Evolutionary conservation across 306 rosid genomes (phyloP), one percentile per base, ranked within the genome.

Genomic region (Casuarina cunninghamiana): DNA sequence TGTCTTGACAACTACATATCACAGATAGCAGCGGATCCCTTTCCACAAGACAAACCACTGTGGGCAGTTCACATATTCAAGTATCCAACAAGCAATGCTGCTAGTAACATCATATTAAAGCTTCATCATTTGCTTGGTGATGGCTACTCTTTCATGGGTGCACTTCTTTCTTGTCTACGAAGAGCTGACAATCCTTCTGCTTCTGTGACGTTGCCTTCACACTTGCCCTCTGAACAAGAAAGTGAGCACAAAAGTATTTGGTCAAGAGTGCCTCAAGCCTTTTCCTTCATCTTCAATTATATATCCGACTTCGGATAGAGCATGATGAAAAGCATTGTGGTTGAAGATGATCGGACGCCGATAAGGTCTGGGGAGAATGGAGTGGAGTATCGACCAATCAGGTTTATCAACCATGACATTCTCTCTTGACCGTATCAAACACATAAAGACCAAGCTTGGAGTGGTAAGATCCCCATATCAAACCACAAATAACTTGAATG

Each of bases 41-140:
- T 86, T 12, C 54, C 88, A n/a, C 84, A 84, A 67, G 16, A 74
- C 15, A 88, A 75, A 51, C 89, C 90, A 42, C 77, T 88, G 3
- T 86, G 94, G 92, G 90, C 86, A 53, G 50, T 86, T 48, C 94
- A 90, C 67, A 53, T 83, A 0, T 12, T 90, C 2, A 86, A 83
- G 3, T 88, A 86, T 61, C 92, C 94, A 38, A 83, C 90, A 21
- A 84, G 21, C 8, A 77, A 13, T 74, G 84, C 89, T 75, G 83
- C 78, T 53, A 84, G 88, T 0, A 84, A 75, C 3, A 0, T 88
- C 8, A 44, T 90, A 16, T 84, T 90, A 78, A 82, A 80, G 74
- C 78, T 88, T 44, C 92, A 88, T 54, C 95, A 88, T 74, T 85
- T 90, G 0, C 89, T 90, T 21, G 95, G 92, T 0, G 93, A 90